These are phyloP conservation scores for Podila clonocystis DNA, from an alignment of 192 early-diverging fungal genomes.

Conservation along the genomic window DNA sequence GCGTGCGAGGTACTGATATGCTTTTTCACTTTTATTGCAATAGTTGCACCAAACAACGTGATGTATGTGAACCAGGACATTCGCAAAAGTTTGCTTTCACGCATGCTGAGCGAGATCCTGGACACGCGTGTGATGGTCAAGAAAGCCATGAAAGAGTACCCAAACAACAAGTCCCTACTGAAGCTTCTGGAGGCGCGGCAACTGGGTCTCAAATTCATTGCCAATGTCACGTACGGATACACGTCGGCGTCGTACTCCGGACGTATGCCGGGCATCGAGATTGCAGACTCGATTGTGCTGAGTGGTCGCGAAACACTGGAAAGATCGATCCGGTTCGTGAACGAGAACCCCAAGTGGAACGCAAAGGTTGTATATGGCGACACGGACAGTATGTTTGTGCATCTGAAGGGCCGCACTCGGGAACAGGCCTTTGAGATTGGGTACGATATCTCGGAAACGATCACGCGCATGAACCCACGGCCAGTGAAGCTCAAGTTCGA, in stretches of 20 bases:
- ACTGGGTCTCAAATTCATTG: constrained; percentile 87
- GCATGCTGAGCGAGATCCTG: constrained; percentile 88
- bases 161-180: constrained; percentile 63
- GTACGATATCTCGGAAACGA: constrained; percentile 77
- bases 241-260: constrained; percentile 86
- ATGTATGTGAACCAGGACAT: constrained; percentile 89
- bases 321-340: constrained; percentile 72
- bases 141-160: constrained; percentile 79
- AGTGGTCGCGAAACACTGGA: constrained; percentile 88
- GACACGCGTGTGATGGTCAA: constrained; percentile 95
- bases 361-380: constrained; percentile 93
- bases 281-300: constrained; percentile 93
- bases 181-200: constrained; percentile 85
- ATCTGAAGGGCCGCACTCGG: constrained; percentile 71
- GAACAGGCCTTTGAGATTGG: constrained; percentile 85
- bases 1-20: too few relatives aligned
- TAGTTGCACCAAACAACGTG: constrained; percentile 84
- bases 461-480: constrained; percentile 78
- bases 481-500: constrained; percentile 96
- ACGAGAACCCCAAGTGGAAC: constrained; percentile 70
- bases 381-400: constrained; percentile 93
- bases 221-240: constrained; percentile 96
- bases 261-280: constrained; percentile 89
- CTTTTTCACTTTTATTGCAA: not conserved
- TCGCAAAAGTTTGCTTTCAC: constrained; percentile 78